phyloP scores from a whole-genome alignment of 2,329 filamentous ascomycete species.

The Aspergillus sp. region DNA sequence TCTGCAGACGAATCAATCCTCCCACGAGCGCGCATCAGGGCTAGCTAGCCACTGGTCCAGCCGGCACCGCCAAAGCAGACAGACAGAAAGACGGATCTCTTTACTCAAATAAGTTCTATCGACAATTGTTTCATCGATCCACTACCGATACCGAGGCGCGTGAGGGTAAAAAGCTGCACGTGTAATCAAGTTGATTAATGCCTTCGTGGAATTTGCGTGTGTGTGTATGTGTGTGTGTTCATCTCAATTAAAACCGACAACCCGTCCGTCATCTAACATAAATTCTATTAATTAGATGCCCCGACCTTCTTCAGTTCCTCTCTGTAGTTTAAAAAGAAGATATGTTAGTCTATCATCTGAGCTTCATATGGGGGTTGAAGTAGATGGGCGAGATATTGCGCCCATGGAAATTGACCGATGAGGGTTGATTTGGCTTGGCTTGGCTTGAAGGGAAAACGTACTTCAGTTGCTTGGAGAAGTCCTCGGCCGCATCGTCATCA shows the following conservation, averaged over 20 bases:
- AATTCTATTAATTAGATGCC: slow-evolving; percentile 63
- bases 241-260: slow-evolving; percentile 1
- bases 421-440: neutral
- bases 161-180: neutral
- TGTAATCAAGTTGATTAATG: neutral
- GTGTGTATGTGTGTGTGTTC: neutral
- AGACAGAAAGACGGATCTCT: neutral
- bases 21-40: neutral
- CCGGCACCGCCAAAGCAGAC: neutral
- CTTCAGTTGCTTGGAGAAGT: slow-evolving; percentile 94
- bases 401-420: neutral
- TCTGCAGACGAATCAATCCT: neutral
- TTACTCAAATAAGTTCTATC: neutral
- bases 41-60: neutral
- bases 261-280: neutral
- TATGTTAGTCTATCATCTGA: slow-evolving; percentile 6
- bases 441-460: slow-evolving; percentile 51
- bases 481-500: slow-evolving; percentile 94
- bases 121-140: neutral
- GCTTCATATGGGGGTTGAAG: neutral
- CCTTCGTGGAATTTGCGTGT: neutral
- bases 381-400: neutral
- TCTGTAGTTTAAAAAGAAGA: slow-evolving; percentile 21
- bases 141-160: neutral
- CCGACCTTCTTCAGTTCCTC: slow-evolving; percentile 94